Evolutionary conservation across 345 rosid genomes (phyloP).

Genomic region (Gossypium turneri): DNA sequence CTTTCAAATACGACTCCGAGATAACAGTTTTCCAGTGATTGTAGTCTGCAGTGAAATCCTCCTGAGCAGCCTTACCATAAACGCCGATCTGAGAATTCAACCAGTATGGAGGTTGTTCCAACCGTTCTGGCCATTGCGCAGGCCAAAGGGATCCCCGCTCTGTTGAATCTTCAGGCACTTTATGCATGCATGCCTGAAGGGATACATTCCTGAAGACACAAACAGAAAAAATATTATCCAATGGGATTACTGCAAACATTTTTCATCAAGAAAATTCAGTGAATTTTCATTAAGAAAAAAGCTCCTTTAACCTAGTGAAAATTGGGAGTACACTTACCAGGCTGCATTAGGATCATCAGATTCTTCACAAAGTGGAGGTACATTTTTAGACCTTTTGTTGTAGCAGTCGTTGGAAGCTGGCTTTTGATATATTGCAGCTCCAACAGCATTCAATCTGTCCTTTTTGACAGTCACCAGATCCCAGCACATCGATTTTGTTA

Average conservation of each 20-base stretch:
- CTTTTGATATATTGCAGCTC: conserved; percentile 65
- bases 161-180: conserved; percentile 41
- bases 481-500: conserved; percentile 77
- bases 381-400: conserved; percentile 42
- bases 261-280: background rate
- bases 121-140: conserved; percentile 58
- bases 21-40: conserved; percentile 65
- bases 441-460: conserved; percentile 55
- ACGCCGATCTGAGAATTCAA: conserved; percentile 54
- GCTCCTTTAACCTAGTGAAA: background rate
- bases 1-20: conserved; percentile 54
- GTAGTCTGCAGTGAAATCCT: conserved; percentile 64
- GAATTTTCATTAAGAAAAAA: background rate
- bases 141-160: conserved; percentile 76
- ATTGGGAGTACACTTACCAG: conserved; percentile 38
- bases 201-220: conserved; percentile 58
- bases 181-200: conserved; percentile 80
- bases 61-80: conserved; percentile 64
- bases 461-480: conserved; percentile 45
- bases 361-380: conserved; percentile 65
- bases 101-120: conserved; percentile 74
- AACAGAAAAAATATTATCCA: background rate
- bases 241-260: background rate
- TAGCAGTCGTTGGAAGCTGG: conserved; percentile 64
- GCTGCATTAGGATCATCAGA: conserved; percentile 74